Evolutionary conservation across 73 alveolate genomes (phyloP).

Genomic region (Paramecium octaurelia): DNA sequence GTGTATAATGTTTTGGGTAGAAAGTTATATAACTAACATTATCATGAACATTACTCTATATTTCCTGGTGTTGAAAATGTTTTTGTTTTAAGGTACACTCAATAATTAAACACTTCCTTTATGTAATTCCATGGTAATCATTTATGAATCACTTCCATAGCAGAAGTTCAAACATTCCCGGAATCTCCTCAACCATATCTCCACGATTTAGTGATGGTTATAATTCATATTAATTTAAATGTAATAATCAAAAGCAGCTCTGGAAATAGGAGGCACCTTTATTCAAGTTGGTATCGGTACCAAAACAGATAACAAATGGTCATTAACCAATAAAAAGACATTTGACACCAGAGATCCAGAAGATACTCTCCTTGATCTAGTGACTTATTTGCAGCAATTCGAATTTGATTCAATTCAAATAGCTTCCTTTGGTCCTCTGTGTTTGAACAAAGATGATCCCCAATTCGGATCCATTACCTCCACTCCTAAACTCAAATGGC

Average conservation of each 20-base stretch:
- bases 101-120: neutral
- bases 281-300: constrained; percentile 42
- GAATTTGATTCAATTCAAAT: neutral
- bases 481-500: constrained; percentile 60
- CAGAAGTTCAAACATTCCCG: neutral
- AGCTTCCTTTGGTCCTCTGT: neutral
- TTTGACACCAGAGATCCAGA: neutral
- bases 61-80: neutral
- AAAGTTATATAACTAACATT: constrained; percentile 31
- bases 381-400: neutral
- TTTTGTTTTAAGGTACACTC: constrained; percentile 6
- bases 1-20: constrained; percentile 4
- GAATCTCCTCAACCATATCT: neutral
- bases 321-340: neutral
- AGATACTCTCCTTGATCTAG: neutral
- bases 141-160: neutral
- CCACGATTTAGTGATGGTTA: constrained; percentile 1
- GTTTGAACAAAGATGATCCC: neutral
- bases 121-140: constrained; percentile 36
- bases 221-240: neutral
- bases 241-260: neutral
- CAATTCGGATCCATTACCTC: constrained; percentile 89
- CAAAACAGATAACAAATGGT: neutral
- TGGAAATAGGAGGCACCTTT: constrained; percentile 53
- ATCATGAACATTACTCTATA: neutral